Percentiles rank a stretch among this genome's conserved stretches.
These are phyloP conservation scores for Scenedesmus sp. DNA, from an alignment of 163 green algal species.

Conservation along the genomic window DNA sequence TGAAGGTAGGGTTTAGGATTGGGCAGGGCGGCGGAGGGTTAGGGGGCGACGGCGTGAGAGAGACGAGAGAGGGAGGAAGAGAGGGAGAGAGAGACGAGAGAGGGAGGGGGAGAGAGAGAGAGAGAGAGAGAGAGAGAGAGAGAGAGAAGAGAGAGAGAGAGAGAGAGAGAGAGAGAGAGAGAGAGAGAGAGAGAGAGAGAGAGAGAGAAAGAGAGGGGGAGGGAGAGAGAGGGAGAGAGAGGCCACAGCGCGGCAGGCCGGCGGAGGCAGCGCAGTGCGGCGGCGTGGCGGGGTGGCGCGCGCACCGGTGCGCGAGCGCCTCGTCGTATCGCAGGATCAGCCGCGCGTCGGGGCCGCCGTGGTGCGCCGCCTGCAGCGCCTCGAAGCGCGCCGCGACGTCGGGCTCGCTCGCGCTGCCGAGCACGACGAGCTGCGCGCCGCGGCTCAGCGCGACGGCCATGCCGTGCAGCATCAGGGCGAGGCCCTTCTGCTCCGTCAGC, in stretches of 20 bases:
- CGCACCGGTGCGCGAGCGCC: constrained; percentile 39
- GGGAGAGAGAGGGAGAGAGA: background rate
- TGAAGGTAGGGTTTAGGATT: background rate
- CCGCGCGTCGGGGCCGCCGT: constrained; percentile 16
- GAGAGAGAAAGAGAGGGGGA: too few species aligned
- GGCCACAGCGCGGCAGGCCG: background rate
- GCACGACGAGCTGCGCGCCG: constrained; percentile 93
- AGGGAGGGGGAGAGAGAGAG: too few species aligned
- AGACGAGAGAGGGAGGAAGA: background rate
- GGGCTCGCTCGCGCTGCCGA: constrained; percentile 54
- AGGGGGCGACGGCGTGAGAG: background rate
- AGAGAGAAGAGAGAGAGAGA: too few species aligned
- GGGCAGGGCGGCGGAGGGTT: background rate
- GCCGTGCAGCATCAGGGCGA: constrained; percentile 97
- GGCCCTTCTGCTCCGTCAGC: constrained; percentile 82
- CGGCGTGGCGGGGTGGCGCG: background rate
- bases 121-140: too few species aligned
- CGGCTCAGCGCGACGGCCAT: constrained; percentile 75
- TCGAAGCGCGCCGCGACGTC: constrained; percentile 31
- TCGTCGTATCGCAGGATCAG: constrained; percentile 46
- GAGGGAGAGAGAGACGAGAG: too few species aligned
- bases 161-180: too few species aligned
- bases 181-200: too few species aligned
- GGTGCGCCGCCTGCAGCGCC: constrained; percentile 1
- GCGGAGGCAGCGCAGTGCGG: background rate